Evolutionary conservation across 2,329 filamentous ascomycete genomes (phyloP).

Genomic region (Fusarium tanahbumbuense): DNA sequence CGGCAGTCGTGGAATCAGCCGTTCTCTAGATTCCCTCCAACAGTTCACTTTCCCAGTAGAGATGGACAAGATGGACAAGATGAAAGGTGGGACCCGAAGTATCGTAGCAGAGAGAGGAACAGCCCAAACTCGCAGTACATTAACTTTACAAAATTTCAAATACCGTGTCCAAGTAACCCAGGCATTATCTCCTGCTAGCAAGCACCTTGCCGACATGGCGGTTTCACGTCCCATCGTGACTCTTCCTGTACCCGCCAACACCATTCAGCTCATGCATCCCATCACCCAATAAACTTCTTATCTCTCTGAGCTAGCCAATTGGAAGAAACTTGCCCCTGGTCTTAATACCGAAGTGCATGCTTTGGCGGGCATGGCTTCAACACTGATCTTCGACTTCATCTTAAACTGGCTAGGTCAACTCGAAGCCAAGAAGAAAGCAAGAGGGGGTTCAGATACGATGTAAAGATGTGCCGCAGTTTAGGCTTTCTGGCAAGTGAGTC

Average conservation of each 20-base stretch:
- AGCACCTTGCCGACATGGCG: conserved; percentile 19
- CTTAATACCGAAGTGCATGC: conserved; percentile 10
- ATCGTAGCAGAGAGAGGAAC: no score
- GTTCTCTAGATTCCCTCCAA: background rate
- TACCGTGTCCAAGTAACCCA: background rate
- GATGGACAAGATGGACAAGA: background rate
- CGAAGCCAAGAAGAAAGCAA: background rate
- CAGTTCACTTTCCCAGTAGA: no score
- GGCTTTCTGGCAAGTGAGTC: background rate
- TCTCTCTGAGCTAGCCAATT: conserved; percentile 24
- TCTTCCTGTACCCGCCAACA: conserved; percentile 16
- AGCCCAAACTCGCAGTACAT: background rate
- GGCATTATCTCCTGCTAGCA: background rate
- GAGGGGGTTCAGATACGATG: conserved; percentile 4
- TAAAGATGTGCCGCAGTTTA: conserved; percentile 15
- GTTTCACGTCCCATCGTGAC: conserved; percentile 35
- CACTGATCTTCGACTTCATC: conserved; percentile 1
- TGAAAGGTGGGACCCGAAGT: background rate
- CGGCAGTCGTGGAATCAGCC: background rate
- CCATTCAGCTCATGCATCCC: conserved; percentile 40
- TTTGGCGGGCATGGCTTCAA: conserved; percentile 11
- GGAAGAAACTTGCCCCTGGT: conserved; percentile 20
- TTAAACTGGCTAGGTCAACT: conserved; percentile 12
- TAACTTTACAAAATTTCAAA: background rate
- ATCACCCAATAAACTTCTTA: conserved; percentile 9